Evolutionary conservation across 345 rosid species (phyloP).

Genomic region (Salix arbutifolia): DNA sequence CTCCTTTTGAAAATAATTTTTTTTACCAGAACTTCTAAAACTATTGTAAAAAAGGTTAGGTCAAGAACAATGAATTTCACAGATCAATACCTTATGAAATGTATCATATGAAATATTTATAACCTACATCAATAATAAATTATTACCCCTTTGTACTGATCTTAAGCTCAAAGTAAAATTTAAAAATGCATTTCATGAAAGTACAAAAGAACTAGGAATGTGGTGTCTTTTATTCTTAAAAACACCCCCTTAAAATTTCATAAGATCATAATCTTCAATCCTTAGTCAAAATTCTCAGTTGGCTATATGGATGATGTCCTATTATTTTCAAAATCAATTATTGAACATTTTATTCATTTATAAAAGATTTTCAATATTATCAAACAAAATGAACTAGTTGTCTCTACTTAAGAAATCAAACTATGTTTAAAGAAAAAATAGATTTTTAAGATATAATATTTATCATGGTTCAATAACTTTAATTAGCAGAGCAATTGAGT

Average conservation of each 20-base stretch:
- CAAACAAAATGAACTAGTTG: not conserved
- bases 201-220: not conserved
- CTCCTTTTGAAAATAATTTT: too few relatives aligned
- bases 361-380: not conserved
- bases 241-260: not conserved
- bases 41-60: too few relatives aligned
- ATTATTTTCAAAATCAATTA: not conserved
- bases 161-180: too few relatives aligned
- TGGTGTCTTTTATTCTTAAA: not conserved
- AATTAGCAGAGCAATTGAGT: not conserved
- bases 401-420: not conserved
- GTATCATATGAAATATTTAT: too few relatives aligned
- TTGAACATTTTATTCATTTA: not conserved
- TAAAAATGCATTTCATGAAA: too few relatives aligned
- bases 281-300: not conserved
- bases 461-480: not conserved
- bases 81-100: too few relatives aligned
- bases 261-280: not conserved
- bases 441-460: not conserved
- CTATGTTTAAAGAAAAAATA: not conserved
- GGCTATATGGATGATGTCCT: not conserved
- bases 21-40: too few relatives aligned
- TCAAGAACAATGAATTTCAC: too few relatives aligned
- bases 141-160: too few relatives aligned
- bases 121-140: too few relatives aligned